Base-by-base conservation (phyloP, 805 yeast species). In the Metschnikowia aberdeeniae region DNA sequence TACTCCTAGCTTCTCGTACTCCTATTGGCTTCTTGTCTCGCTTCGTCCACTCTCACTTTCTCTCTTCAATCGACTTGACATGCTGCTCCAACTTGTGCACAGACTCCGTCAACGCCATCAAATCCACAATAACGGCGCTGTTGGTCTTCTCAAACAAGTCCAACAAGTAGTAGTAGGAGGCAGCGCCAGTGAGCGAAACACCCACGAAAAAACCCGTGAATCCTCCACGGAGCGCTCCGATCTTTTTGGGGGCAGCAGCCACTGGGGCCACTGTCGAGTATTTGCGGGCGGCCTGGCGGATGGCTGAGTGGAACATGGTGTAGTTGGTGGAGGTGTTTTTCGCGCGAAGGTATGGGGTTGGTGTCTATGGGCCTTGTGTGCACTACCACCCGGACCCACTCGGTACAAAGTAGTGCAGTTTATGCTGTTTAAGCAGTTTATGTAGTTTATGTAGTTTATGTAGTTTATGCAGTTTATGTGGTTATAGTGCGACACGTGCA, bases 121-220 rank as follows among this genome's bases (percentile, higher is more conserved):
- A 86, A 59, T 88, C 96, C 42, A 87, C 78, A 46, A 86, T 75
- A 46, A 88, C 78, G 14, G 84, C 84, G 55, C 76, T 77, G 62
- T 83, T 86, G 54, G 92, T 78, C 49, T 76, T 71, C 62, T 83
- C 81, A 74, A 86, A 86, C 63, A 85, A 86, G 58, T 87, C 93
- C 47, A 86, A 65, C 53, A 86, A 72, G 65, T 86, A 88, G 63
- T 80, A 84, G 71, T 88, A 88, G 12, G 90, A 81, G 6, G 80
- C 86, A 44, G 76, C 77, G 2, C 95, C 90, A 13, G 95, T 84
- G 50, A 76, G 62, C 19, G 88, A 72, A 32, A 84, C 85, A 36
- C 96, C 96, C 27, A 82, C 70, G 44, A 88, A 74, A 65, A 88
- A 89, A 1, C 96, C 96, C 44, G 86, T 68, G 51, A 88, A 70